A percentile compares a stretch with the other conserved stretches of the same genome.
These are phyloP conservation scores for Russula dissimulans DNA, from an alignment of 768 basidiomycete genomes.

Conservation along the genomic window DNA sequence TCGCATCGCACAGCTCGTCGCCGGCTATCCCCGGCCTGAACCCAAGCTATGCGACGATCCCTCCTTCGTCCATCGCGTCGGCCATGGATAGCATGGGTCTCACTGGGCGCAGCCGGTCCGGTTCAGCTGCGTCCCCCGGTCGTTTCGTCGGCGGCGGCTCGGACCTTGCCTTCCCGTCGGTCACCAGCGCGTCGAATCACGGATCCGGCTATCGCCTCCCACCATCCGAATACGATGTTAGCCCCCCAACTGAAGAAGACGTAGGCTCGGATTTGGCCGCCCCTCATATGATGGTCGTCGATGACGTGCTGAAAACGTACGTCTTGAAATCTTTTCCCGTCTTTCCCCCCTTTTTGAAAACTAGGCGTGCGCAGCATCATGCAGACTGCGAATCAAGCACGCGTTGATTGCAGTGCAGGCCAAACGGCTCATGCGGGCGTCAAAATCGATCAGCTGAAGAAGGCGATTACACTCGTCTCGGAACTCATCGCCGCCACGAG, in stretches of 20 bases:
- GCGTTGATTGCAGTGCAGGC: slow-evolving; percentile 38
- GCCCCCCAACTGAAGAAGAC: slow-evolving; percentile 21
- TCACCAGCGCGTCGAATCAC: slow-evolving; percentile 21
- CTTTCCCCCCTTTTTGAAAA: slow-evolving; percentile 7
- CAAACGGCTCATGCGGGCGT: slow-evolving; percentile 39
- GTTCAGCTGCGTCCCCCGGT: slow-evolving; percentile 27
- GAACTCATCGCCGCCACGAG: slow-evolving; percentile 43
- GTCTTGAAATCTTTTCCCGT: slow-evolving; percentile 23
- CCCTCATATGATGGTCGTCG: slow-evolving; percentile 41
- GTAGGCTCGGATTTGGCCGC: slow-evolving; percentile 30
- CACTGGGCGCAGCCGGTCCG: slow-evolving; percentile 26
- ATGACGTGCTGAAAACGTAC: slow-evolving; percentile 47
- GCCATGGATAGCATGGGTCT: slow-evolving; percentile 25
- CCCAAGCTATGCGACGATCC: slow-evolving; percentile 23
- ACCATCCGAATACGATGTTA: slow-evolving; percentile 20
- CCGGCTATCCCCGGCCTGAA: slow-evolving; percentile 27
- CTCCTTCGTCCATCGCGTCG: slow-evolving; percentile 28
- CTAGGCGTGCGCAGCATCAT: slow-evolving; percentile 39
- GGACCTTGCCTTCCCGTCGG: slow-evolving; percentile 25
- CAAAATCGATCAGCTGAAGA: slow-evolving; percentile 48
- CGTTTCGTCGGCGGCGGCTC: slow-evolving; percentile 21
- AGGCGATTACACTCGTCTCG: slow-evolving; percentile 43
- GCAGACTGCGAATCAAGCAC: slow-evolving; percentile 49
- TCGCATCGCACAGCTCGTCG: slow-evolving; percentile 28
- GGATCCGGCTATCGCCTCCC: slow-evolving; percentile 25